Percentiles rank a stretch among this genome's conserved stretches.
phyloP scores from a whole-genome alignment of 768 basidiomycete species.

The Boletellus ananas region DNA sequence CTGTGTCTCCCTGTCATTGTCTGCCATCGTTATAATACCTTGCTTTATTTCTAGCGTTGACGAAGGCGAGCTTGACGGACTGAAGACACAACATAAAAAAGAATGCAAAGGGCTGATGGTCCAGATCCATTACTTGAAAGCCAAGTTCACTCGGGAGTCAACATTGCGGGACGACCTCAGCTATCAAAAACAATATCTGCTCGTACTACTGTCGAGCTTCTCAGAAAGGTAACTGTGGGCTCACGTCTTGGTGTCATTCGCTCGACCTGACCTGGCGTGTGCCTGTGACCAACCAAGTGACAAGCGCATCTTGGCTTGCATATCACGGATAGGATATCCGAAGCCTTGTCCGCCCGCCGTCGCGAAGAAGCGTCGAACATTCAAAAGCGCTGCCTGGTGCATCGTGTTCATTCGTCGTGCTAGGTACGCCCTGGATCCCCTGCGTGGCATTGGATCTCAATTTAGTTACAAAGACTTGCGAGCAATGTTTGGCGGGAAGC shows the following conservation, averaged over 20 bases:
- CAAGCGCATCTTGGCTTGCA: constrained; percentile 66
- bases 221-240: constrained; percentile 57
- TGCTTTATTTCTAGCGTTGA: constrained; percentile 37
- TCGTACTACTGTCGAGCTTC: constrained; percentile 64
- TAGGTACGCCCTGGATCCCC: constrained; percentile 43
- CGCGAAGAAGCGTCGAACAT: constrained; percentile 40
- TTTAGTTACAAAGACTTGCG: constrained; percentile 43
- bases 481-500: constrained; percentile 65
- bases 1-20: neutral
- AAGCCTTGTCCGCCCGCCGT: constrained; percentile 41
- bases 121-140: constrained; percentile 89
- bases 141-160: constrained; percentile 84
- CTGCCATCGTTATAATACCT: neutral
- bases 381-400: constrained; percentile 55
- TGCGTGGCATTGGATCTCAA: too few relatives aligned
- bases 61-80: constrained; percentile 45
- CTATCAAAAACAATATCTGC: constrained; percentile 87
- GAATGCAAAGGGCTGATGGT: constrained; percentile 90
- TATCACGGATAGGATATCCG: constrained; percentile 68
- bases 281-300: constrained; percentile 41
- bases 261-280: constrained; percentile 1
- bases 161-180: constrained; percentile 69
- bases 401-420: constrained; percentile 63
- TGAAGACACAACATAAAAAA: constrained; percentile 69
- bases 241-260: neutral